A percentile compares a stretch with the other conserved stretches of the same genome.
Evolutionary conservation across 1,284 basidiomycete species (phyloP).

Genomic region (Polyporus tsugae): DNA sequence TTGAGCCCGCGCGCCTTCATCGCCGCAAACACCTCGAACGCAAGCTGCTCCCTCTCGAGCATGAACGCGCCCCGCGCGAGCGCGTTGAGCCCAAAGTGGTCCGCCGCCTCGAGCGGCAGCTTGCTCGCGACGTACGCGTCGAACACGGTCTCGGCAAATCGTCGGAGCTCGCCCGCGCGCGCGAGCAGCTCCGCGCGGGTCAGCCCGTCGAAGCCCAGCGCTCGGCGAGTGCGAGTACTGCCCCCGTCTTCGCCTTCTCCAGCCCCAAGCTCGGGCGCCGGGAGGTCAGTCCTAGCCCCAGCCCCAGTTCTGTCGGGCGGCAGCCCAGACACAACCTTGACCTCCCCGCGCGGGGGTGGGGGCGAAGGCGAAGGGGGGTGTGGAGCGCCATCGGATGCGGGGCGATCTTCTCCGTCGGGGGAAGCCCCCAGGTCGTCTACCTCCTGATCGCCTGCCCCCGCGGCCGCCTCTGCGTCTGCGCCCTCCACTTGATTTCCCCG

Average conservation of each 20-base stretch:
- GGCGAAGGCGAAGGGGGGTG: slow-evolving; percentile 18
- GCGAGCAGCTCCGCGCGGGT: slow-evolving; percentile 27
- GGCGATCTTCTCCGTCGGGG: slow-evolving; percentile 21
- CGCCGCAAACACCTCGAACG: slow-evolving; percentile 55
- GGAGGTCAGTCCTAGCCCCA: slow-evolving; percentile 1
- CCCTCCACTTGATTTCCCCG: slow-evolving; percentile 23
- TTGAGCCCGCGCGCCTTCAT: slow-evolving; percentile 57
- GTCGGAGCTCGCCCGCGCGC: slow-evolving; percentile 41
- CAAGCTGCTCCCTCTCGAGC: slow-evolving; percentile 56
- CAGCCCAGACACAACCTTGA: slow-evolving; percentile 13
- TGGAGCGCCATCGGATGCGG: slow-evolving; percentile 30
- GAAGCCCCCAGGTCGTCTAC: slow-evolving; percentile 9
- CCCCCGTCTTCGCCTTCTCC: slow-evolving; percentile 4
- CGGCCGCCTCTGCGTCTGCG: slow-evolving; percentile 1
- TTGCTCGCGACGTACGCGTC: slow-evolving; percentile 51
- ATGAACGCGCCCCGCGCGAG: slow-evolving; percentile 69
- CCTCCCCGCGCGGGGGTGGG: slow-evolving; percentile 27
- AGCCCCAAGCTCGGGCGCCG: neutral
- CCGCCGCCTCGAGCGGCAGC: slow-evolving; percentile 54
- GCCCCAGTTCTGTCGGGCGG: slow-evolving; percentile 15
- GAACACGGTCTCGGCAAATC: slow-evolving; percentile 58
- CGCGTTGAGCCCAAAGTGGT: slow-evolving; percentile 63
- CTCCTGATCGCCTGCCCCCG: slow-evolving; percentile 17
- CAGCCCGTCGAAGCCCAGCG: slow-evolving; percentile 17
- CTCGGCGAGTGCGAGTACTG: neutral